Evolutionary conservation across 2,329 filamentous ascomycete genomes (phyloP).

Genomic region (Rasamsonia emersonii): DNA sequence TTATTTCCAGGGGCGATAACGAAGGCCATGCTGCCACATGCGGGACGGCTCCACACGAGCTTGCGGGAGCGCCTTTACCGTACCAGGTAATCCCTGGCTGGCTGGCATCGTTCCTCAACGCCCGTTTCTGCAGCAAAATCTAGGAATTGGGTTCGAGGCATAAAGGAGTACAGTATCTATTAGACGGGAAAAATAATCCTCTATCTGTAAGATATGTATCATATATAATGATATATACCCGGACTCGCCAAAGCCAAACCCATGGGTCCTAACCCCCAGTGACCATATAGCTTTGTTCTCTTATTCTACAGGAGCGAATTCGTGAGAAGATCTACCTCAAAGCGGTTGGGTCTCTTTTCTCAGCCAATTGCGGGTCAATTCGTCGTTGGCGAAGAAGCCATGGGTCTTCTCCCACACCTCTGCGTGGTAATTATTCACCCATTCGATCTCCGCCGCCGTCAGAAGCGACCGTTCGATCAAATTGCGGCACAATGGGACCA

Average conservation of each 20-base stretch:
- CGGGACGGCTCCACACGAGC: constrained; percentile 9
- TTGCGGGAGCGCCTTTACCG: too few species aligned
- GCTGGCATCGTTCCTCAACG: too few species aligned
- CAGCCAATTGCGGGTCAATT: constrained; percentile 68
- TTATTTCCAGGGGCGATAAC: not conserved
- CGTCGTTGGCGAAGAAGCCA: constrained; percentile 64
- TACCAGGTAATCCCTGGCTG: too few species aligned
- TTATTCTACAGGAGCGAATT: constrained; percentile 4
- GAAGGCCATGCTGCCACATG: constrained; percentile 2
- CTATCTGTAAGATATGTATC: too few species aligned
- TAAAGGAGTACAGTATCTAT: too few species aligned
- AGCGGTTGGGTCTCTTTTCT: constrained; percentile 70
- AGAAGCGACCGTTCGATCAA: constrained; percentile 69
- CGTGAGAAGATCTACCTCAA: constrained; percentile 23
- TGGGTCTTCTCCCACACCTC: constrained; percentile 77
- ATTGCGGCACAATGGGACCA: constrained; percentile 90
- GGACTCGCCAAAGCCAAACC: too few species aligned
- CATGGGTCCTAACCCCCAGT: not conserved
- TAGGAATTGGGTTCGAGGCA: too few species aligned
- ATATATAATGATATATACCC: too few species aligned
- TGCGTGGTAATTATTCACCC: constrained; percentile 78
- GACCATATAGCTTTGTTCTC: not conserved
- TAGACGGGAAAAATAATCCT: too few species aligned
- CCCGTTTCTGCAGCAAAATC: too few species aligned
- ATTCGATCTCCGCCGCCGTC: constrained; percentile 65